Evolutionary conservation across 2,329 filamentous ascomycete genomes (phyloP), one percentile per base, ranked within the genome.

Genomic region (Diaporthe humulicola): DNA sequence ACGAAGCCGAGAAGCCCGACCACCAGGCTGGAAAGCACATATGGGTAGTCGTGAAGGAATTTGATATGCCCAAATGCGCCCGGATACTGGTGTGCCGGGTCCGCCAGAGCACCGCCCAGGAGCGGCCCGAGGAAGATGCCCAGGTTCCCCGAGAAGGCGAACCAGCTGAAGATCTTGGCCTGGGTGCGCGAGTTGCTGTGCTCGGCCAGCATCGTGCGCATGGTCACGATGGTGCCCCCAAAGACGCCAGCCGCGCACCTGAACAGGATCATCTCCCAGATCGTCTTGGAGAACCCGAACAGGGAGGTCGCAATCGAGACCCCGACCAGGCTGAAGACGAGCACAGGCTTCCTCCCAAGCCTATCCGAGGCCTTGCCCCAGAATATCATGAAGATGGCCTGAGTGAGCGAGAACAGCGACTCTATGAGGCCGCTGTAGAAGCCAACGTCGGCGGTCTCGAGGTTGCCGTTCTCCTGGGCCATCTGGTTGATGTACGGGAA

Each of bases 401-500:
- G 94, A 0, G 92, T 93, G 8, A 93, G 84, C 3, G 92, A 94
- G 84, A 96, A 96, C 40, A 95, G 84, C 54, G 90, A 90, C 85
- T 93, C 91, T 80, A 96, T 95, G 17, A 95, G 85, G 2, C 94
- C 94, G 74, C 88, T 91, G 85, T 95, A 96, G 84, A 96, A 96
- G 2, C 94, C 94, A 4, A 95, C 91, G 81, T 95, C 92, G n/a
- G 88, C 84, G 58, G 90, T 85, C 1, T 87, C 82, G 2, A 96
- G 83, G 15, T 86, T 79, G 14, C 93, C 93, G 74, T 92, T 93
- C 73, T 89, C 86, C 82, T 90, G 86, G 50, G 94, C 91, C 94
- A 96, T 96, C 80, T 93, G 87, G 79, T 92, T 94, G 83, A 97
- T 90, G 83, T 94, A 96, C 0, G 94, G 93, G 79, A 96, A 94